Evolutionary conservation across 768 basidiomycete genomes (phyloP), one percentile per base, ranked within the genome.

Genomic region (Suillus discolor): DNA sequence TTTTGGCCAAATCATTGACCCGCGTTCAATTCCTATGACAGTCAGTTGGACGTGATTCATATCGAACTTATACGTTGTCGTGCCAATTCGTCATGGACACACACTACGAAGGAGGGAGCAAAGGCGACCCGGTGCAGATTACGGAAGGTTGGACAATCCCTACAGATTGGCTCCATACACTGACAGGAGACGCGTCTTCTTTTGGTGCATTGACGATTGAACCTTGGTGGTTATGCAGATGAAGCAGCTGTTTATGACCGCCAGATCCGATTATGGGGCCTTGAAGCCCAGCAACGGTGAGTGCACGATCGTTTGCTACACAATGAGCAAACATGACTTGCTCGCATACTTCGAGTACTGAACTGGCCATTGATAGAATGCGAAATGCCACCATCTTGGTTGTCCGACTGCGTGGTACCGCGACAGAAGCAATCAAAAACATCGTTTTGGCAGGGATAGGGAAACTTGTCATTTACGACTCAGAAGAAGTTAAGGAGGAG

Each of bases 401-500:
- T 42, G 80, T 96, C 23, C 87, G 86, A 44, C 82, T 97, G 49
- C 85, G 86, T 53, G 94, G 95, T 4, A 85, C 92, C 45, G 95
- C 97, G 47, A 94, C 95, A 8, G 97, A 99, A 76, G 87, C 90
- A 18, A 92, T 98, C 78, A 99, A 99, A 80, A 99, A 99, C 74
- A 92, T 99, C 74, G 97, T 99, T 20, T 85, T 99, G 57, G 93
- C 97, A 12, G 97, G 97, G 47, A 93, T 99, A 64, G 97, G 97
- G 31, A 90, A 87, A 74, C 79, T 99, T 67, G 81, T 97, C 66
- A 84, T 99, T 47, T 84, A 93, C 70, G 97, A 99, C 78, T 81
- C 82, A 25, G 89, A 87, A 68, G 80, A 84, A 15, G 93, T 99
- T 41, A 73, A 80, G 23, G 89, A 90, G 74, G 90, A 94, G 75